phyloP scores from a whole-genome alignment of 78 protist genomes.

The Dictyostelium capitatum region DNA sequence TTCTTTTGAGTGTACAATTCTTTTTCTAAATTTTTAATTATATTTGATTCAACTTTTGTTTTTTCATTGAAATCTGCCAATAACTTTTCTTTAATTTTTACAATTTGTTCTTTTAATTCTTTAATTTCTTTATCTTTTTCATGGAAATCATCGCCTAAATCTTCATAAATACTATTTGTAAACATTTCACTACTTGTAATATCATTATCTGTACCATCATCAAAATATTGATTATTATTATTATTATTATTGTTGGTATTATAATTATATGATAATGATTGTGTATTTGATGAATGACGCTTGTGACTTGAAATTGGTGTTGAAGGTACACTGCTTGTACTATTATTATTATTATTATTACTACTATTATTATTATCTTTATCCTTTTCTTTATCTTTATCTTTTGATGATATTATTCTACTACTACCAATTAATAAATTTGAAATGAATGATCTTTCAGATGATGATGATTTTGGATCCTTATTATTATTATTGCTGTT shows the following conservation, averaged over 20 bases:
- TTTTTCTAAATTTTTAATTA: background rate
- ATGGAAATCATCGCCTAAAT: background rate
- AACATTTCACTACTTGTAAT: conserved; percentile 16
- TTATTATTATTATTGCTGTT: no score
- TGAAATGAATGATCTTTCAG: background rate
- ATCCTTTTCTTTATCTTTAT: background rate
- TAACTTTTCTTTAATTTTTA: conserved; percentile 13
- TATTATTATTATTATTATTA: conserved; percentile 5
- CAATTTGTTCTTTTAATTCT: conserved; percentile 46
- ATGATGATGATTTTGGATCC: background rate
- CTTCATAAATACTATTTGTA: conserved; percentile 36
- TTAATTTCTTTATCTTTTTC: conserved; percentile 37
- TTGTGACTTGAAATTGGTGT: conserved; percentile 15
- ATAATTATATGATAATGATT: background rate
- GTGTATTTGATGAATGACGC: background rate
- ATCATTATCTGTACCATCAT: conserved; percentile 9
- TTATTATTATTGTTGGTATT: background rate
- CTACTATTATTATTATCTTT: background rate
- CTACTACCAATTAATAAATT: conserved; percentile 25
- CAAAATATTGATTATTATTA: background rate
- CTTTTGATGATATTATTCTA: background rate
- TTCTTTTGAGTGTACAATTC: conserved; percentile 35
- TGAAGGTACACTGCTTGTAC: background rate
- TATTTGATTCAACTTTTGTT: background rate
- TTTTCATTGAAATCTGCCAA: background rate